Conservation (phyloP, 805 yeast species). For the Schizosaccharomyces octosporus region DNA sequence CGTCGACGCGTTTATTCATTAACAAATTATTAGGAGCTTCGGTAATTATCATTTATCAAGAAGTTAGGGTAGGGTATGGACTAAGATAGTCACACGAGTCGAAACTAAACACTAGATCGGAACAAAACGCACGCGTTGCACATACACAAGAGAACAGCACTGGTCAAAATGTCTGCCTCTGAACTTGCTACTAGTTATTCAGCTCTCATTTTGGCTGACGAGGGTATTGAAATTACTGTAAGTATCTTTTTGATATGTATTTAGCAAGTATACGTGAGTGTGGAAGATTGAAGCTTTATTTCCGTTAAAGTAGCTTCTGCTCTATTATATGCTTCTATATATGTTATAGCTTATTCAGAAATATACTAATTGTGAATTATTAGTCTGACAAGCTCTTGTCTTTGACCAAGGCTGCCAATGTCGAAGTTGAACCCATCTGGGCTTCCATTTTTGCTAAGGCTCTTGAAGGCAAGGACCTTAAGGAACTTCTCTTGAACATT, state of each 20-base stretch:
- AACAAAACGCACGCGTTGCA: neutral
- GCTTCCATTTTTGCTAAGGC: slow-evolving; percentile 77
- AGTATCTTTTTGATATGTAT: neutral
- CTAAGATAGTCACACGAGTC: neutral
- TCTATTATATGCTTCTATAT: neutral
- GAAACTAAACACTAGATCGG: neutral
- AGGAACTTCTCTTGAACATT: slow-evolving; percentile 46
- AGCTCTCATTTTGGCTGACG: slow-evolving; percentile 80
- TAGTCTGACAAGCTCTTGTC: slow-evolving; percentile 63
- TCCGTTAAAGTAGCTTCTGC: neutral
- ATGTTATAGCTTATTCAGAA: neutral
- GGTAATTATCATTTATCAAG: neutral
- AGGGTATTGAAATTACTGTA: slow-evolving; percentile 56
- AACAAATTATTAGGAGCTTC: no score
- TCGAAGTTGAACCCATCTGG: slow-evolving; percentile 60
- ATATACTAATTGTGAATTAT: neutral
- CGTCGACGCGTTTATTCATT: neutral
- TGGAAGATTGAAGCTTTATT: no score
- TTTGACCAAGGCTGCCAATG: slow-evolving; percentile 60
- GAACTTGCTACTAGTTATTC: slow-evolving; percentile 88
- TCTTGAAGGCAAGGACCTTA: slow-evolving; percentile 58
- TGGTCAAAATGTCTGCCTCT: slow-evolving; percentile 37
- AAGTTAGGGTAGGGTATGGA: neutral
- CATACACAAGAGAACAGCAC: neutral
- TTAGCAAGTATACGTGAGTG: neutral